Conservation (phyloP, 2,329 filamentous ascomycete genomes). For the Sphaerulina populicola region DNA sequence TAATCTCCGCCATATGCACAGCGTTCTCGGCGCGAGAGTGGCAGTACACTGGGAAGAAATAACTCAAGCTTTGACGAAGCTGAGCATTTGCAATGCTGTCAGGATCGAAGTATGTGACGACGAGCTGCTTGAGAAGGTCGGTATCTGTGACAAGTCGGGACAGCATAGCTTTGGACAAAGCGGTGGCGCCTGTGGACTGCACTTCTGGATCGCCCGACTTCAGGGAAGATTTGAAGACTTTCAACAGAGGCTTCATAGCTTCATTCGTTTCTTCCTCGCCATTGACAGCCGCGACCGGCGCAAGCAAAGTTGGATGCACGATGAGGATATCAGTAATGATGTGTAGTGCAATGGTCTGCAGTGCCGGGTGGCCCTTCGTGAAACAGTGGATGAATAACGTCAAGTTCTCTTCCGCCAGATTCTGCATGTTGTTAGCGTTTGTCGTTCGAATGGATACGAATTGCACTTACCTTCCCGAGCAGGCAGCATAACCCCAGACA, state of each 20-base stretch:
- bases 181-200: slow-evolving; percentile 70
- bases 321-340: slow-evolving; percentile 90
- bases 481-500: slow-evolving; percentile 87
- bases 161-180: slow-evolving; percentile 78
- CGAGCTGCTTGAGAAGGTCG: slow-evolving; percentile 70
- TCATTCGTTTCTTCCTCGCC: slow-evolving; percentile 25
- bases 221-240: slow-evolving; percentile 76
- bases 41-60: slow-evolving; percentile 91
- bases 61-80: slow-evolving; percentile 77
- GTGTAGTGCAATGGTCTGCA: slow-evolving; percentile 84
- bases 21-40: slow-evolving; percentile 79
- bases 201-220: slow-evolving; percentile 65
- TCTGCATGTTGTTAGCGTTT: slow-evolving; percentile 36
- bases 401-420: slow-evolving; percentile 84
- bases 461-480: slow-evolving; percentile 61
- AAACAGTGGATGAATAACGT: slow-evolving; percentile 94
- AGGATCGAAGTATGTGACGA: slow-evolving; percentile 80
- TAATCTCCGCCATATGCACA: slow-evolving; percentile 65
- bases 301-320: slow-evolving; percentile 72
- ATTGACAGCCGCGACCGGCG: slow-evolving; percentile 32
- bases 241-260: slow-evolving; percentile 58
- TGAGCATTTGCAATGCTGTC: slow-evolving; percentile 70
- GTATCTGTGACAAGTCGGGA: slow-evolving; percentile 65
- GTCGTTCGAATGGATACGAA: neutral
- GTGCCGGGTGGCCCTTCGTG: slow-evolving; percentile 76